Conservation (phyloP, 352 stramenopile genomes). For the Pythium scleroteichum region DNA sequence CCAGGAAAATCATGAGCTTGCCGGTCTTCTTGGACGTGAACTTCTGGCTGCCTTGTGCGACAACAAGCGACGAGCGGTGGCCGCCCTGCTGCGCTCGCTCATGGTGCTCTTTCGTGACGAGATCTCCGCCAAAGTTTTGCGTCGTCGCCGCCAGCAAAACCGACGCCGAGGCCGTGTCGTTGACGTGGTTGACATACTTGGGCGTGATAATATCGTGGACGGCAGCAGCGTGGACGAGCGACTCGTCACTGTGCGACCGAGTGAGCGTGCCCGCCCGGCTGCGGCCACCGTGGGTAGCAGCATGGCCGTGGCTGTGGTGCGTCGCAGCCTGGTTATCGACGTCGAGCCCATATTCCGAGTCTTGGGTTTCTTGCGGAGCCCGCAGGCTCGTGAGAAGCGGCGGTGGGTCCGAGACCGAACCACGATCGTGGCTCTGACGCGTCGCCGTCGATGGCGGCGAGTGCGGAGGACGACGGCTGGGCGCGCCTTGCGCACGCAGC, state of each 20-base stretch:
- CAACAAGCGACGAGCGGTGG: conserved; percentile 68
- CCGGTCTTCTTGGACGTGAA: conserved; percentile 46
- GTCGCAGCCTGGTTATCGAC: conserved; percentile 35
- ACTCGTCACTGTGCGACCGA: conserved; percentile 75
- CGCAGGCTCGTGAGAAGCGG: conserved; percentile 37
- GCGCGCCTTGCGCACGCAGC: conserved; percentile 53
- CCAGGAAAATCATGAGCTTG: conserved; percentile 83
- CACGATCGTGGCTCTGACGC: conserved; percentile 16
- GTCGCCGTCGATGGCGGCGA: conserved; percentile 19
- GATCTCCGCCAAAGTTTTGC: conserved; percentile 83
- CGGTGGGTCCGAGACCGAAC: conserved; percentile 30
- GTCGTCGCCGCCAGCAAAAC: conserved; percentile 78
- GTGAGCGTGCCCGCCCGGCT: conserved; percentile 59
- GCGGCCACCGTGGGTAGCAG: conserved; percentile 22
- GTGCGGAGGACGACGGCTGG: conserved; percentile 23
- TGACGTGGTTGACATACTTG: conserved; percentile 76
- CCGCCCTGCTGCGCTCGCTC: conserved; percentile 66
- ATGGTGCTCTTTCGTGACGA: conserved; percentile 81
- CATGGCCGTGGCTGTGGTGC: conserved; percentile 23
- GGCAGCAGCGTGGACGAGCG: conserved; percentile 31
- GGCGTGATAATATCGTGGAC: conserved; percentile 30
- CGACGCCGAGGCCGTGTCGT: conserved; percentile 64
- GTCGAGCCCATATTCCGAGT: conserved; percentile 71
- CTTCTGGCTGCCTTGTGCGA: conserved; percentile 33
- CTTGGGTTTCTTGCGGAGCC: conserved; percentile 56